Conservation (phyloP, 1,284 basidiomycete genomes). For the Apiotrichum siamense region DNA sequence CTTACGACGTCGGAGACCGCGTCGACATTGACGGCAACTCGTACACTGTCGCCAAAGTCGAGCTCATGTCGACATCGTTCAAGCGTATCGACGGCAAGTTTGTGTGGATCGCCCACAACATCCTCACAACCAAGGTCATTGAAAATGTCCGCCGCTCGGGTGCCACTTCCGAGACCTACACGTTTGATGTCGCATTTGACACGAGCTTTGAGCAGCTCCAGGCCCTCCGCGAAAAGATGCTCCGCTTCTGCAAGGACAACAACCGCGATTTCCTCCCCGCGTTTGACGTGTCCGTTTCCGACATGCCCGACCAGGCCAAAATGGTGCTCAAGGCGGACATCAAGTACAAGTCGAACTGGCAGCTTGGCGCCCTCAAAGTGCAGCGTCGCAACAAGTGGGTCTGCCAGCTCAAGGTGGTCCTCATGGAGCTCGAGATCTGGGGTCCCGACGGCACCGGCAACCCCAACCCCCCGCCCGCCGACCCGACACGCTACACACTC, state of each 20-base stretch:
- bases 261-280: conserved; percentile 64
- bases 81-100: conserved; percentile 49
- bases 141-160: conserved; percentile 51
- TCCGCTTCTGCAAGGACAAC: conserved; percentile 66
- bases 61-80: conserved; percentile 65
- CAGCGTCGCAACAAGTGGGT: conserved; percentile 86
- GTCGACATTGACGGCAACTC: conserved; percentile 52
- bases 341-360: conserved; percentile 79
- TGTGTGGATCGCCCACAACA: conserved; percentile 59
- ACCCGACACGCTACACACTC: conserved; percentile 59
- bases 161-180: conserved; percentile 53
- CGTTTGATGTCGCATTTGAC: conserved; percentile 71
- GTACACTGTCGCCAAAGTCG: conserved; percentile 83
- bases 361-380: conserved; percentile 64
- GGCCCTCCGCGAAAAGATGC: conserved; percentile 69
- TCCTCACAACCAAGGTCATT: conserved; percentile 62
- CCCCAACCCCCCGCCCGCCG: conserved; percentile 53
- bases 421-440: conserved; percentile 66
- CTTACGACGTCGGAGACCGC: conserved; percentile 82
- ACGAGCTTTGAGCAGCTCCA: conserved; percentile 82
- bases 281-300: conserved; percentile 59
- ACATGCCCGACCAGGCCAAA: conserved; percentile 75
- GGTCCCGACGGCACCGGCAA: conserved; percentile 63
- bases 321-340: conserved; percentile 75
- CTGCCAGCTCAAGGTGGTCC: conserved; percentile 67